Base-by-base conservation (phyloP, 306 rosid species). In the Elaeagnus macrophylla region DNA sequence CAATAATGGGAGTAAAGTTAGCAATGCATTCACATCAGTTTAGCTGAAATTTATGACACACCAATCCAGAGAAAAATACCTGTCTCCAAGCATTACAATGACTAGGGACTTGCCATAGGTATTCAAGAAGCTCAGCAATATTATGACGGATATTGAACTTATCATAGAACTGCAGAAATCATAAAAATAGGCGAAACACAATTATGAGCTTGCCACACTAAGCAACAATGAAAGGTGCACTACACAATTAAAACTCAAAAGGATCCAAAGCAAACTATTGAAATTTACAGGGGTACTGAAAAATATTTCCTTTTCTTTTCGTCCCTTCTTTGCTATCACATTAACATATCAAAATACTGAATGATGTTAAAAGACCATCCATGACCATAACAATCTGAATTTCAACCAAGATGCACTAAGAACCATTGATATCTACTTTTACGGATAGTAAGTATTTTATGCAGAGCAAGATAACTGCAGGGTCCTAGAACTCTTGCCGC, bases 91-190 rank as follows among this genome's bases (percentile, higher is more conserved):
- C 94, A 79, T 83, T 93, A 35, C 82, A 96, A 74, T 93, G 99
- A 77, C 94, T 84, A 64, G 99, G 99, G 62, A 93, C 96, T 72
- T 84, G 95, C 96, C 99, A 93, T 32, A 93, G 81, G 81, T 93
- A 87, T 65, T 93, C 99, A 5, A 93, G 99, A 71, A 93, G 96
- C 57, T 93, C 99, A 3, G 99, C 96, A 63, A 93, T 93, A 65
- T 93, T 84, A 69, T 93, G 96, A 45, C 99, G 99, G 68, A 93
- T 93, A 78, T 84, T 93, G 67, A 93, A 93, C 82, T 93, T 93
- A 77, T 93, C 99, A 51, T 82, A 93, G 64, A 93, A 93, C 99
- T 93, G 87, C 72, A 75, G 72, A 66, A 53, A 41, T 61, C 46
- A 75, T 59, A 76, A 72, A 66, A 61, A 43, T 32, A 6, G 37